Conservation (phyloP, 2,329 filamentous ascomycete species). For the Myriosclerotinia scirpicola region DNA sequence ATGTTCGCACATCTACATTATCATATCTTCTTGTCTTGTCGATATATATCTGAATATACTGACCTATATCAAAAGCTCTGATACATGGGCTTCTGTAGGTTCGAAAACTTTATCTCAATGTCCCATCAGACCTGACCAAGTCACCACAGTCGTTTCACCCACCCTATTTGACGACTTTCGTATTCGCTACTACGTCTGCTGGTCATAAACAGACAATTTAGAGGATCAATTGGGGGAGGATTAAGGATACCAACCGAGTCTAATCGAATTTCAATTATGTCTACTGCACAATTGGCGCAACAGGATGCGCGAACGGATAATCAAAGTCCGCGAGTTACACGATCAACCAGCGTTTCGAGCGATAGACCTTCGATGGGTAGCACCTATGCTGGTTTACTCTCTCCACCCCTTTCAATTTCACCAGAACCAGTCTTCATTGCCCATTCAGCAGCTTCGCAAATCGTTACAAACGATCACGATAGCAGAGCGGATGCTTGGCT, state of each 20-base stretch:
- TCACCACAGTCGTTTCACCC: conserved; percentile 1
- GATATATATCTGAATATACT: conserved; percentile 1
- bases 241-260: background rate
- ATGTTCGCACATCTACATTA: background rate
- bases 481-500: conserved; percentile 68
- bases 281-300: conserved; percentile 3
- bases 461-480: conserved; percentile 85
- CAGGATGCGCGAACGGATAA: conserved; percentile 8
- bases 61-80: background rate
- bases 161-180: background rate
- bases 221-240: conserved; percentile 2
- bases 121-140: background rate
- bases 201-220: conserved; percentile 11
- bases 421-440: conserved; percentile 88
- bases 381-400: conserved; percentile 55
- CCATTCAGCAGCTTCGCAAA: conserved; percentile 81
- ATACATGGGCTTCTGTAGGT: conserved; percentile 3
- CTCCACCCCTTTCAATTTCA: conserved; percentile 66
- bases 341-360: conserved; percentile 64
- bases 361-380: conserved; percentile 64
- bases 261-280: conserved; percentile 16
- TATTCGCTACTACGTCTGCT: conserved; percentile 8
- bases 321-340: conserved; percentile 25
- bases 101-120: conserved; percentile 5
- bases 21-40: background rate